Percentiles rank a stretch among this genome's conserved stretches.
These are phyloP conservation scores for Taphrina confusa DNA, from an alignment of 1,139 yeast species.

Conservation along the genomic window DNA sequence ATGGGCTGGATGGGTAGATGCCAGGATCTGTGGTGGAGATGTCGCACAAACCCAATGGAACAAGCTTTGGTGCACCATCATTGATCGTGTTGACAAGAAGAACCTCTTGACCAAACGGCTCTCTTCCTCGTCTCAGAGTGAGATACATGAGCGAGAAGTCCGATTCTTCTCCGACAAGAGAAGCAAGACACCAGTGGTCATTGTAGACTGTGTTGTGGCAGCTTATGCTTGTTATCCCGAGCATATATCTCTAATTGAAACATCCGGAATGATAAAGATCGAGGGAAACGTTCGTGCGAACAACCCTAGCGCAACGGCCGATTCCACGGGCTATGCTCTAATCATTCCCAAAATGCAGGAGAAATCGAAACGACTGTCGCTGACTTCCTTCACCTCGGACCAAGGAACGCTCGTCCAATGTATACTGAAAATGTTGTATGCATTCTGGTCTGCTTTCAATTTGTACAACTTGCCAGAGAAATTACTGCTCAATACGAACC, in stretches of 20 bases:
- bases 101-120: not conserved
- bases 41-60: slow-evolving; percentile 26
- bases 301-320: not conserved
- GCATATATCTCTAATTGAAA: slow-evolving; percentile 15
- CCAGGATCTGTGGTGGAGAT: slow-evolving; percentile 15
- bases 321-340: slow-evolving; percentile 4
- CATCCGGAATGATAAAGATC: slow-evolving; percentile 17
- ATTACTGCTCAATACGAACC: slow-evolving; percentile 18
- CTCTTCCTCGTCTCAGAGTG: not conserved
- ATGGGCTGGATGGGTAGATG: slow-evolving; percentile 20
- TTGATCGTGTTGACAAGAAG: not conserved
- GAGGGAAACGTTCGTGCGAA: slow-evolving; percentile 12
- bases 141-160: not conserved
- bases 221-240: slow-evolving; percentile 28
- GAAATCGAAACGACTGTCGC: slow-evolving; percentile 3
- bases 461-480: slow-evolving; percentile 13
- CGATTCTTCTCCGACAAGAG: slow-evolving; percentile 11
- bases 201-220: slow-evolving; percentile 4
- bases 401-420: slow-evolving; percentile 3
- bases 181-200: slow-evolving; percentile 7
- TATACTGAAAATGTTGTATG: slow-evolving; percentile 15
- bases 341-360: slow-evolving; percentile 9
- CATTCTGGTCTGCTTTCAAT: slow-evolving; percentile 16
- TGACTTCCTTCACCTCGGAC: not conserved
- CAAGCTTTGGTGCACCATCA: slow-evolving; percentile 13